Base-by-base conservation (phyloP, 2,329 filamentous ascomycete genomes). In the Scolecobasidium constrictum region DNA sequence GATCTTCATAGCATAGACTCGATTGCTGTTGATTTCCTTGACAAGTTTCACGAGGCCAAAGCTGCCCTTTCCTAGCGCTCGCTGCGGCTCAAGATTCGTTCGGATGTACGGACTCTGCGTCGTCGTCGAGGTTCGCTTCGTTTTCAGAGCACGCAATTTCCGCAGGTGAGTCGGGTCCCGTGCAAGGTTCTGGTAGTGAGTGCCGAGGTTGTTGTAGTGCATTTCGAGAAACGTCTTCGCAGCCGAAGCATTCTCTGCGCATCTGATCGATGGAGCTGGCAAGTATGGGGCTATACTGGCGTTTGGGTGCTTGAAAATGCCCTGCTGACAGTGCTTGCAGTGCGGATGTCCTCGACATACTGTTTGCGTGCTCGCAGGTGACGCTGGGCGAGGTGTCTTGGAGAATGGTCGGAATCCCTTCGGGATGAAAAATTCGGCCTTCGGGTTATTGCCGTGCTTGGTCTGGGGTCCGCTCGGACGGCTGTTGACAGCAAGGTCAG, bases 1-100 rank as follows among this genome's bases (percentile, higher is more conserved):
- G 22, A 94, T 84, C 58, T 96, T 96, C 90, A 96, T 95, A 12
- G 92, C 92, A 58, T 82, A 96, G 1, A 94, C 78, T 45, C 83
- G 73, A 5, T 41, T 35, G 20, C 35, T 45, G 12, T 3, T 56
- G 49, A 67, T 81, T 57, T 88, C 83, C 44, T 78, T 79, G 2
- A 96, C 88, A 26, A 98, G 70, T 36, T 82, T 77, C 13, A 98
- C 92, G 18, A 94, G 81, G 0, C 92, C 90, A 62, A 96, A 98
- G 56, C 88, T 95, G 6, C 92, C 90, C 58, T 92, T 94, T 0
- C 92, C 88, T 4, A 96, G 70, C 15, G 93, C 72, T 51, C 87
- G 84, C 21, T 96, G 64, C 11, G 81, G 71, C 49, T 94, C 83
- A 54, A 90, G 95, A n/a, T 78, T 75, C 6, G 77, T 73, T 17